These are phyloP conservation scores for Plantago lanceolata DNA, from an alignment of 305 asterid genomes.

Conservation along the genomic window DNA sequence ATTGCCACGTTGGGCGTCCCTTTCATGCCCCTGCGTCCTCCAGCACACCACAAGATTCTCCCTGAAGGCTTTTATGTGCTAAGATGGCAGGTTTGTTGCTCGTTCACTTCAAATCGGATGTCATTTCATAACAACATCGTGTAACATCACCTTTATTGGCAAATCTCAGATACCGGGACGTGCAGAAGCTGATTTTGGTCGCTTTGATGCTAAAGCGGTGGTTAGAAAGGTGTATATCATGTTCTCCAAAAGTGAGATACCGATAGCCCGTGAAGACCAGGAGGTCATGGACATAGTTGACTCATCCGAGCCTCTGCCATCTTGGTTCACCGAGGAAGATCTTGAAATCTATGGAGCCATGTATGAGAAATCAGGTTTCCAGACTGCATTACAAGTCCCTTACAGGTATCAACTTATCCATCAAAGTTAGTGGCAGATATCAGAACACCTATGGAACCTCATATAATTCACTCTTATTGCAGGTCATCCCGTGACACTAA, in stretches of 20 bases:
- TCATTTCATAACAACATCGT: not conserved
- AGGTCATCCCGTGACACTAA: not conserved
- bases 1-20: constrained; percentile 56
- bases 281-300: constrained; percentile 72
- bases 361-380: constrained; percentile 60
- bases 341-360: constrained; percentile 43
- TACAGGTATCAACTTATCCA: constrained; percentile 37
- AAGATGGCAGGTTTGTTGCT: constrained; percentile 41
- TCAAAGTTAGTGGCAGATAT: too few relatives aligned
- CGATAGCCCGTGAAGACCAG: constrained; percentile 47
- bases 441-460: not conserved
- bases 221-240: constrained; percentile 59
- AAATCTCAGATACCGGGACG: constrained; percentile 56
- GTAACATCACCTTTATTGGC: not conserved
- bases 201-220: constrained; percentile 54
- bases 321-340: constrained; percentile 61
- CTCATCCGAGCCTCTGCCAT: constrained; percentile 47
- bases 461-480: not conserved
- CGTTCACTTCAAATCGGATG: not conserved
- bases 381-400: constrained; percentile 61
- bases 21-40: constrained; percentile 38
- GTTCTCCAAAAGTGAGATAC: constrained; percentile 56
- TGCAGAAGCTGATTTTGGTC: constrained; percentile 63
- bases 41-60: constrained; percentile 20
- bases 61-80: constrained; percentile 59